A percentile compares a stretch with the other conserved stretches of the same genome.
Conservation (phyloP, 2,329 filamentous ascomycete genomes). For the Magnaporthiopsis rhizophila region DNA sequence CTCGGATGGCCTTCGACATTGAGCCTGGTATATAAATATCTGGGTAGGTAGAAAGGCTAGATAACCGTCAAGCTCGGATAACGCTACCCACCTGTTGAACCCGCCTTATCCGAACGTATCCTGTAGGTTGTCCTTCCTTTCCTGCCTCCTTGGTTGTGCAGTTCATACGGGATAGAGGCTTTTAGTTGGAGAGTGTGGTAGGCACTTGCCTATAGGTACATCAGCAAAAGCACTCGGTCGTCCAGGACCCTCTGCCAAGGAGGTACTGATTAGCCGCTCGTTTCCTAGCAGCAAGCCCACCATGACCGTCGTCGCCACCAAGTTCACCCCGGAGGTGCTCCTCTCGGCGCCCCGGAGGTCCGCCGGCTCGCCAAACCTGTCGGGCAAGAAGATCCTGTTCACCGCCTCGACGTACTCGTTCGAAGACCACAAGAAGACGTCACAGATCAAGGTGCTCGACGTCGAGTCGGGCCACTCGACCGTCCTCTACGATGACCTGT, state of each 20-base stretch:
- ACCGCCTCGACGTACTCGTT: conserved; percentile 74
- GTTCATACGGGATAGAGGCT: no score
- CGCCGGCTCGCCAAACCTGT: conserved; percentile 58
- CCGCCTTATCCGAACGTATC: no score
- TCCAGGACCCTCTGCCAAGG: no score
- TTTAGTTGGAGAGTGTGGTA: no score
- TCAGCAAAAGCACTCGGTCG: no score
- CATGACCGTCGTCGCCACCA: conserved; percentile 64
- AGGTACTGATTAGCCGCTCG: no score
- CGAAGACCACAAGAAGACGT: conserved; percentile 58
- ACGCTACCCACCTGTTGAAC: no score
- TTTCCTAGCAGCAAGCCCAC: not conserved
- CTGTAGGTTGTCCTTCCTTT: no score
- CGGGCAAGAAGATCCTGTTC: conserved; percentile 58
- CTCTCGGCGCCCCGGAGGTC: conserved; percentile 69
- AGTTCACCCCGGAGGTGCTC: conserved; percentile 70
- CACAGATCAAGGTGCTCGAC: conserved; percentile 63
- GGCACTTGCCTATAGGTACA: no score
- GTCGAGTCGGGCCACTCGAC: conserved; percentile 57
- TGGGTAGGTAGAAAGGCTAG: no score
- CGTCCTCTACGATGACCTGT: conserved; percentile 55
- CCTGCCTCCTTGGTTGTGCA: no score
- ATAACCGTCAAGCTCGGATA: no score
- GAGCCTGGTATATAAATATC: not conserved
- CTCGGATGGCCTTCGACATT: not conserved